These are phyloP conservation scores for Heracleum sosnowskyi DNA, from an alignment of 129 eudicot species.

Conservation along the genomic window DNA sequence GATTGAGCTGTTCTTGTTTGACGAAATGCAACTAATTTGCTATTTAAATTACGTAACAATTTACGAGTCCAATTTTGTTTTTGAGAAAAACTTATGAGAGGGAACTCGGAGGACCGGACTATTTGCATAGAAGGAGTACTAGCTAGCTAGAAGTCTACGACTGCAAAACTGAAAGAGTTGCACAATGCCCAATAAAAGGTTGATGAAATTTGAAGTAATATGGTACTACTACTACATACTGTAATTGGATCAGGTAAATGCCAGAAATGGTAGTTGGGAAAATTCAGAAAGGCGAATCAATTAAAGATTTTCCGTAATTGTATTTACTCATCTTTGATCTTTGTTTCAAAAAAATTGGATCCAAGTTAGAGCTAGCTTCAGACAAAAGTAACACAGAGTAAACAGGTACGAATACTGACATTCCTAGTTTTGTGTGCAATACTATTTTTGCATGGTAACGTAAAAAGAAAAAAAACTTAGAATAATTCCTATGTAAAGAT, in stretches of 20 bases:
- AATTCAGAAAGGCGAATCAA: background rate
- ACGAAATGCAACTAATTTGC: too few relatives aligned
- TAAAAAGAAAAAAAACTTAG: too few relatives aligned
- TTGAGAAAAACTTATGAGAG: too few relatives aligned
- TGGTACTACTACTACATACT: too few relatives aligned
- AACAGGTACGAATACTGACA: background rate
- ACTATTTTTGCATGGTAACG: too few relatives aligned
- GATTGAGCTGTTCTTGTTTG: too few relatives aligned
- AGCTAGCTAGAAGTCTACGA: background rate
- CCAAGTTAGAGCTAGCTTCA: background rate
- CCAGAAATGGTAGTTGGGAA: conserved; percentile 1
- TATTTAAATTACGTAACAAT: too few relatives aligned
- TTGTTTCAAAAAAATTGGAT: background rate
- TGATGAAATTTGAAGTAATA: background rate
- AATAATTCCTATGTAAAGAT: too few relatives aligned
- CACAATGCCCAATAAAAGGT: background rate
- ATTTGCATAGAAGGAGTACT: background rate
- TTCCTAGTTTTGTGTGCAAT: background rate
- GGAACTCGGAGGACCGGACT: too few relatives aligned
- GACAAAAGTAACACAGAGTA: background rate
- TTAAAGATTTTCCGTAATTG: too few relatives aligned
- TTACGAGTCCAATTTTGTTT: too few relatives aligned
- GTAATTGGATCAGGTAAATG: background rate
- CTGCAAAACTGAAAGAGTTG: background rate
- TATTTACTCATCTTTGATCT: too few relatives aligned